These are phyloP conservation scores for Eucalyptus pauciflora DNA, from an alignment of 345 rosid genomes.

Conservation along the genomic window DNA sequence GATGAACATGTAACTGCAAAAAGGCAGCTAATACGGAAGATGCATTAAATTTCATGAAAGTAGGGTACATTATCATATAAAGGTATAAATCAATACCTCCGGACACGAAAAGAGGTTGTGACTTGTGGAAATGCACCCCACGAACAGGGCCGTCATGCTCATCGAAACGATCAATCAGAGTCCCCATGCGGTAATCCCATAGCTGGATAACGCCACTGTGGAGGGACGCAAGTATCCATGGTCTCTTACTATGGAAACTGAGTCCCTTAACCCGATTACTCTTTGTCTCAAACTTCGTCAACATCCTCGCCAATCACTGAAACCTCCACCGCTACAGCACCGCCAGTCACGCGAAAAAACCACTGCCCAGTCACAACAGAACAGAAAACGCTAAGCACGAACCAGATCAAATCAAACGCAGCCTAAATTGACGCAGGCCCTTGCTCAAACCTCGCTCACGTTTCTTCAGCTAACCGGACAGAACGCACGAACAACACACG, in stretches of 20 bases:
- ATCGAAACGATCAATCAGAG: conserved; percentile 83
- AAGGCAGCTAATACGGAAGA: neutral
- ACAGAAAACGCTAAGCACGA: neutral
- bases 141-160: conserved; percentile 99
- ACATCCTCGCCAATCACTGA: conserved; percentile 32
- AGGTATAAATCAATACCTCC: conserved; percentile 43
- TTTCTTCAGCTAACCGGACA: neutral
- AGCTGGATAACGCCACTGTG: conserved; percentile 99
- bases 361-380: neutral
- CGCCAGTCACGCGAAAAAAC: neutral
- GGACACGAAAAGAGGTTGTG: conserved; percentile 90
- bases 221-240: conserved; percentile 97
- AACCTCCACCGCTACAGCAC: neutral
- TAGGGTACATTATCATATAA: neutral
- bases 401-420: neutral
- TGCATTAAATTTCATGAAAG: neutral
- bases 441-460: neutral
- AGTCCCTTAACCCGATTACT: conserved; percentile 96
- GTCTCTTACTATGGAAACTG: conserved; percentile 89
- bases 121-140: conserved; percentile 86
- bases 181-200: conserved; percentile 98
- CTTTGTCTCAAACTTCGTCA: conserved; percentile 98
- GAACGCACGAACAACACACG: neutral
- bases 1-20: neutral
- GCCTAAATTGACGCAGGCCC: neutral